Conservation (phyloP, 192 early-diverging fungal genomes). For the Paraglomus brasilianum region DNA sequence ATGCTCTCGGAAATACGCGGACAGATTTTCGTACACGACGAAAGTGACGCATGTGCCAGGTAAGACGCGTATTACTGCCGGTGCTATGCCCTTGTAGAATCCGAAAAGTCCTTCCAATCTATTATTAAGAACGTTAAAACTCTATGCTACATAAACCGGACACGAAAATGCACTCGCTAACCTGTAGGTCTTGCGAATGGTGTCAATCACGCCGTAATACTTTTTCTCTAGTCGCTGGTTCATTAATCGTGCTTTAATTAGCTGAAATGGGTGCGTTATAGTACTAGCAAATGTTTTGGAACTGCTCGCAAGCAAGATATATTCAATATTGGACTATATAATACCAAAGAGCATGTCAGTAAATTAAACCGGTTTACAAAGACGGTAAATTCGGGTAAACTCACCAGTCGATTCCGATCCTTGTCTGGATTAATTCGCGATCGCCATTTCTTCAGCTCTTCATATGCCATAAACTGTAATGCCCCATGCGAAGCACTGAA, state of each 20-base stretch:
- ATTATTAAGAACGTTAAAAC: slow-evolving; percentile 17
- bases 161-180: slow-evolving; percentile 28
- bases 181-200: slow-evolving; percentile 64
- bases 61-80: slow-evolving; percentile 83
- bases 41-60: slow-evolving; percentile 96
- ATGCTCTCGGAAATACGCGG: slow-evolving; percentile 56
- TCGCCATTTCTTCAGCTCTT: slow-evolving; percentile 86
- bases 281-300: slow-evolving; percentile 88
- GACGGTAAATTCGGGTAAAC: too few relatives aligned
- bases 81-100: slow-evolving; percentile 92
- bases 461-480: slow-evolving; percentile 97
- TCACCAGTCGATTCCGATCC: slow-evolving; percentile 27
- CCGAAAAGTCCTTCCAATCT: slow-evolving; percentile 73
- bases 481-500: slow-evolving; percentile 96
- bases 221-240: slow-evolving; percentile 48
- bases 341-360: background rate
- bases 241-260: slow-evolving; percentile 84
- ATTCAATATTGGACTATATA: slow-evolving; percentile 57
- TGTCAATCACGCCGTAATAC: slow-evolving; percentile 74
- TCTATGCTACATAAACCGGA: background rate
- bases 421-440: slow-evolving; percentile 40
- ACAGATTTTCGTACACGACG: slow-evolving; percentile 87
- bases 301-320: slow-evolving; percentile 77
- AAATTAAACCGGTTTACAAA: background rate
- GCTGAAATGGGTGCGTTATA: slow-evolving; percentile 92